Percentiles rank a stretch among this genome's conserved stretches.
phyloP scores from a whole-genome alignment of 1,284 basidiomycete genomes.

The Neolentinus lepideus region DNA sequence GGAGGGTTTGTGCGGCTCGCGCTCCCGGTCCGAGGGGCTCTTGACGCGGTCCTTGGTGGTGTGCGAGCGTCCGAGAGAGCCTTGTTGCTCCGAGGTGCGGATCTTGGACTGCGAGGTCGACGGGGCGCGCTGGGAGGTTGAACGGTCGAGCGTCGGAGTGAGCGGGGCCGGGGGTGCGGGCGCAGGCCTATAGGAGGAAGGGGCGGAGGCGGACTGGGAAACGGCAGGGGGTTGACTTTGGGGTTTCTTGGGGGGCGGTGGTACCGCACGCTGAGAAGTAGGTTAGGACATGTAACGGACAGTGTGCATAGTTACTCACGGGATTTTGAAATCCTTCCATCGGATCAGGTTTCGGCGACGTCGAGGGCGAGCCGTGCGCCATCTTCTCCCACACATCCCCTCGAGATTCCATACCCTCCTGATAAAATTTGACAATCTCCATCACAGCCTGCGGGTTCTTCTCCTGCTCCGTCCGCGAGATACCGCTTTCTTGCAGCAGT shows the following conservation, averaged over 20 bases:
- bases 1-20: constrained; percentile 36
- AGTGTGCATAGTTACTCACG: constrained; percentile 30
- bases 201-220: constrained; percentile 27
- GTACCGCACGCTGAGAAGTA: constrained; percentile 33
- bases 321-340: constrained; percentile 34
- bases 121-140: constrained; percentile 62
- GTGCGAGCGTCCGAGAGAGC: constrained; percentile 55
- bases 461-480: constrained; percentile 92
- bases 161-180: constrained; percentile 57
- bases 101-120: constrained; percentile 39
- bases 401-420: constrained; percentile 53
- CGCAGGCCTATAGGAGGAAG: constrained; percentile 55
- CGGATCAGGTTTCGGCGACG: constrained; percentile 21
- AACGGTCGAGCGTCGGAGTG: constrained; percentile 63
- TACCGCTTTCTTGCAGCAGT: constrained; percentile 92
- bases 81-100: constrained; percentile 14
- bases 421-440: constrained; percentile 99
- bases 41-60: constrained; percentile 48
- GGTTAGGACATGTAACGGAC: constrained; percentile 1
- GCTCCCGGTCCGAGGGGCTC: constrained; percentile 14
- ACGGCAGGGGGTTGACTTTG: constrained; percentile 21
- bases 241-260: constrained; percentile 54
- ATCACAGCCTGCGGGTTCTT: constrained; percentile 98
- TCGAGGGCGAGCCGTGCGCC: constrained; percentile 35
- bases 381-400: constrained; percentile 83